phyloP scores from a whole-genome alignment of 495 filamentous ascomycete species.

The Penicillium argentinense region DNA sequence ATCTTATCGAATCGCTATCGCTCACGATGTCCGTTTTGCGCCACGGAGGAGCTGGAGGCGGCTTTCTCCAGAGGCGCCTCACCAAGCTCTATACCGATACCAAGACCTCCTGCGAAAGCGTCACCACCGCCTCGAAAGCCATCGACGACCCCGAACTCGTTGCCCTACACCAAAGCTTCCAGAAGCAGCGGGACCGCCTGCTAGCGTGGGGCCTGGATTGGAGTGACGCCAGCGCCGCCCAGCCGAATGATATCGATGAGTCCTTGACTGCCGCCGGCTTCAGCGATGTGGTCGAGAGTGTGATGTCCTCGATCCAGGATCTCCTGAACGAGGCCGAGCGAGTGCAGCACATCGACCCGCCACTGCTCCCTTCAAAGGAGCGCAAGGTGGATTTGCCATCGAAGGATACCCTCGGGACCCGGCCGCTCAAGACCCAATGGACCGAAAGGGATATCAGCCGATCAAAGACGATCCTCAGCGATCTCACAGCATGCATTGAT shows the following conservation, averaged over 20 bases:
- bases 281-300: conserved; percentile 82
- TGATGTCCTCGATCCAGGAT: conserved; percentile 86
- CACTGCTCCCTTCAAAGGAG: conserved; percentile 40
- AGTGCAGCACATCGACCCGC: conserved; percentile 60
- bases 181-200: conserved; percentile 61
- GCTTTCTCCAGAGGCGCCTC: conserved; percentile 63
- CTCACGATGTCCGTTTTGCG: conserved; percentile 50
- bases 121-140: conserved; percentile 67
- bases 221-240: conserved; percentile 67
- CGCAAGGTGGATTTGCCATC: conserved; percentile 34
- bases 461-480: conserved; percentile 63
- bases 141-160: conserved; percentile 55
- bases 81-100: conserved; percentile 92
- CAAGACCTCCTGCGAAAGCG: conserved; percentile 82
- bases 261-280: conserved; percentile 79
- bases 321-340: conserved; percentile 82
- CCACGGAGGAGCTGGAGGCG: conserved; percentile 43
- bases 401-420: conserved; percentile 34
- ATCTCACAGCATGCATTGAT: conserved; percentile 83
- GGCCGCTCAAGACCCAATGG: conserved; percentile 46
- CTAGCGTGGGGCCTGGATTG: conserved; percentile 90
- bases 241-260: conserved; percentile 81
- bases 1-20: conserved; percentile 28
- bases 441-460: conserved; percentile 49
- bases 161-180: conserved; percentile 55